Evolutionary conservation across 208 protist species (phyloP).

Genomic region (Wallacemonas sp.): DNA sequence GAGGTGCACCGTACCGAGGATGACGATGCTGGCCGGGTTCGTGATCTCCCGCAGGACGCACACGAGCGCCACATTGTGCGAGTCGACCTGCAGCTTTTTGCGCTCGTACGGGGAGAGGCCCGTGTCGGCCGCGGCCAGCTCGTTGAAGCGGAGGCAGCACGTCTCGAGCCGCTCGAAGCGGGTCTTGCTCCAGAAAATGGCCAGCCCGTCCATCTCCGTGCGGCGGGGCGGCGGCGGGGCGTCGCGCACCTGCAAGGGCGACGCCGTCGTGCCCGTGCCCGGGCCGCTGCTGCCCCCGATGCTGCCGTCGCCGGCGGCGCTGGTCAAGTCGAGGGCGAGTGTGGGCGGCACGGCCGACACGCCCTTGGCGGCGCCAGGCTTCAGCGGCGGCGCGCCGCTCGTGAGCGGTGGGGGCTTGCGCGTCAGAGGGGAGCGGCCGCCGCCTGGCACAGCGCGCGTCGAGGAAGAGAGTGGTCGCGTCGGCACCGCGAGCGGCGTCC

Average conservation of each 20-base stretch:
- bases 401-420: not conserved
- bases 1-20: conserved; percentile 73
- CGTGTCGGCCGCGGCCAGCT: conserved; percentile 53
- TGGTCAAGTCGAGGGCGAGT: not conserved
- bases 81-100: conserved; percentile 60
- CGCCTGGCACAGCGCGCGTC: too few species aligned
- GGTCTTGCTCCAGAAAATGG: conserved; percentile 62
- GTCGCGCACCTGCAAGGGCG: not conserved
- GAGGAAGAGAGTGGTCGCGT: too few species aligned
- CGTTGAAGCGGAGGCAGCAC: conserved; percentile 73
- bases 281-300: not conserved
- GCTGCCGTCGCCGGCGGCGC: not conserved
- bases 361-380: not conserved
- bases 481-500: not conserved
- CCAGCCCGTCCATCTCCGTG: conserved; percentile 85
- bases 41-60: conserved; percentile 62
- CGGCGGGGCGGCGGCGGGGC: conserved; percentile 17
- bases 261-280: not conserved
- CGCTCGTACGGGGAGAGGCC: conserved; percentile 61
- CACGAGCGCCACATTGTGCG: conserved; percentile 88
- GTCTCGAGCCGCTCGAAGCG: conserved; percentile 71
- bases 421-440: not conserved
- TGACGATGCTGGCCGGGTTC: conserved; percentile 45
- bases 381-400: not conserved
- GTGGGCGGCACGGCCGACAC: too few species aligned